A percentile compares a stretch with the other conserved stretches of the same genome.
phyloP scores from a whole-genome alignment of 495 filamentous ascomycete species.

The Cladorrhinum samala region DNA sequence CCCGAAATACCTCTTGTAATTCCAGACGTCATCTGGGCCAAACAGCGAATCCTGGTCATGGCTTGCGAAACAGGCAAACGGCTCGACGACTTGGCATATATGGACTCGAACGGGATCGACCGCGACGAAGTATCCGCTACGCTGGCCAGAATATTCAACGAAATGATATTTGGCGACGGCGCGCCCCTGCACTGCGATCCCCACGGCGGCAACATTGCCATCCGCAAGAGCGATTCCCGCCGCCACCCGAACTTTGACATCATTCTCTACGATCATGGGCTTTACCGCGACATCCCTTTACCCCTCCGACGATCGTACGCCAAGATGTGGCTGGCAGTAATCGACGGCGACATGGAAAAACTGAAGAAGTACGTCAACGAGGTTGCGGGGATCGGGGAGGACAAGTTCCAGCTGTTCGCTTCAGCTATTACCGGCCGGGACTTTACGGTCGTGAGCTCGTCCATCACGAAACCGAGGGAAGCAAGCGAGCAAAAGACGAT shows the following conservation, averaged over 20 bases:
- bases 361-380: conserved; percentile 88
- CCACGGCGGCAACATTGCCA: conserved; percentile 94
- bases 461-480: conserved; percentile 55
- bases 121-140: conserved; percentile 95
- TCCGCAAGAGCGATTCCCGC: conserved; percentile 57
- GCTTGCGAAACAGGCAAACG: conserved; percentile 82
- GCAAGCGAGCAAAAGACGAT: conserved; percentile 75
- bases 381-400: conserved; percentile 83
- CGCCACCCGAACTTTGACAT: conserved; percentile 82
- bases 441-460: conserved; percentile 63
- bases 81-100: conserved; percentile 80
- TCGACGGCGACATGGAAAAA: conserved; percentile 71
- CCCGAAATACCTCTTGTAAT: conserved; percentile 74
- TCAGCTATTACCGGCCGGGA: conserved; percentile 95
- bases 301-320: conserved; percentile 80
- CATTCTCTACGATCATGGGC: conserved; percentile 94
- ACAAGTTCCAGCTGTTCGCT: conserved; percentile 92
- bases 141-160: conserved; percentile 90
- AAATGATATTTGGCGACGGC: conserved; percentile 94
- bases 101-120: conserved; percentile 81
- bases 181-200: conserved; percentile 96
- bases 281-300: conserved; percentile 87
- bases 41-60: conserved; percentile 90
- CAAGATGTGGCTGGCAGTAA: conserved; percentile 94
- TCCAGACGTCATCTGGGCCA: conserved; percentile 85